Base-by-base conservation (phyloP, 2,329 filamentous ascomycete genomes). In the Nannizzia gypsea region DNA sequence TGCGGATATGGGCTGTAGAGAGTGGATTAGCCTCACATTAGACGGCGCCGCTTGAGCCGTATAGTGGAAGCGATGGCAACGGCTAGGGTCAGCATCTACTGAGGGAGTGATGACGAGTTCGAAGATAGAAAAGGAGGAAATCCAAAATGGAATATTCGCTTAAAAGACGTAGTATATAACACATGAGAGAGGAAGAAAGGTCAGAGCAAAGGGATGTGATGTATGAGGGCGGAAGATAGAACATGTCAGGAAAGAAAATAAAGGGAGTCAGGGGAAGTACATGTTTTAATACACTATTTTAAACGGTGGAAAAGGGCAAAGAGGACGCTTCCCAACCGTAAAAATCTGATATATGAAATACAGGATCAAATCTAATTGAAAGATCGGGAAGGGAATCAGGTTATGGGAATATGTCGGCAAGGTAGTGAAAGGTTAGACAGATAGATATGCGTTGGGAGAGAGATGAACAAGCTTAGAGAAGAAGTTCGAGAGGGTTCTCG, bases 401-500 rank as follows among this genome's bases (percentile, higher is more conserved):
- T 17, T 46, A 40, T n/a, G n/a, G 56, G 40, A 58, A 26, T 17
- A 36, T 36, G 31, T 8, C 9, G 31, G 31, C 31, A 36, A 13
- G 31, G 31, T 13, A 13, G 31, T 36, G 13, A 11, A 36, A 36
- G 8, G 31, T 36, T 36, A 13, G 11, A 26, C 13, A 17, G 38
- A 15, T 38, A 40, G 36, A 28, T 6, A 46, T n/a, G 24, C 3
- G 38, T n/a, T 8, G 56, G 42, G 38, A 15, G 24, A 13, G 11
- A 56, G 15, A 9, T 17, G 36, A 22, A 56, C 17, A 13, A 17
- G 62, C 63, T 80, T 87, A 99, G 76, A 99, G 82, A 74, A 99
- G 81, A 67, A 99, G 82, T 80, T 95, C 89, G 67, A 99, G 82
- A 66, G 93, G 93, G 83, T 96, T 96, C 85, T 99, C 93, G 63